Base-by-base conservation (phyloP, 164 flowering plant genomes). In the Cinnamomum chago region DNA sequence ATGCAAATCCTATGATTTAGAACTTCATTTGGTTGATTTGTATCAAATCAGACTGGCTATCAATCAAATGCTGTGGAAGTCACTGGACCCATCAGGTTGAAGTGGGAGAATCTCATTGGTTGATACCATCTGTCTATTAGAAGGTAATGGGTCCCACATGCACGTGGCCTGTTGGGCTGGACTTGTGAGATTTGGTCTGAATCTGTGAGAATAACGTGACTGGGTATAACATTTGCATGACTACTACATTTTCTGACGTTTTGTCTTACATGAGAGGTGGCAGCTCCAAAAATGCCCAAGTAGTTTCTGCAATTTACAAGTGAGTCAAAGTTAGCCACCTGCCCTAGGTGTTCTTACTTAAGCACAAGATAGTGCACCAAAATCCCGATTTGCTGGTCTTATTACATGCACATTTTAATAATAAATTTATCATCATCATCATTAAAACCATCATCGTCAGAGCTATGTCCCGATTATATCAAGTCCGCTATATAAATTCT, bases 111-210 rank as follows among this genome's bases (percentile, higher is more conserved):
- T 25, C 1, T 50, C 13, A 78, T 74, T 70, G 68, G 77, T 47
- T 3, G 24, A 6, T 6, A 3, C 9, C 30, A 14, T 25, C 30
- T 33, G 30, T n/a, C 10, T 10, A 15, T 20, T 65, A 51, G n/a
- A 27, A 55, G 62, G 17, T n/a, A 0, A 15, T 76, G 74, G 81
- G 78, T 13, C 79, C 78, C 62, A 66, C 52, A 20, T 20, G 67
- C 76, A 76, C 76, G 69, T 76, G 76, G 79, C 81, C 27, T 75
- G 78, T 75, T 79, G 28, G 18, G 68, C 76, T 67, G 73, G 30
- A 70, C 68, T 24, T 55, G 14, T 27, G 60, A 70, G 50, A 72
- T 72, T 60, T 72, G 79, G 78, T 68, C 70, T 72, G 70, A 74
- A 70, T 67, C 35, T 18, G n/a, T 22, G 27, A 55, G 69, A 18